Percentiles rank a stretch among this genome's conserved stretches.
Conservation (phyloP, 2,329 filamentous ascomycete species). For the Curvularia eragrostidis region DNA sequence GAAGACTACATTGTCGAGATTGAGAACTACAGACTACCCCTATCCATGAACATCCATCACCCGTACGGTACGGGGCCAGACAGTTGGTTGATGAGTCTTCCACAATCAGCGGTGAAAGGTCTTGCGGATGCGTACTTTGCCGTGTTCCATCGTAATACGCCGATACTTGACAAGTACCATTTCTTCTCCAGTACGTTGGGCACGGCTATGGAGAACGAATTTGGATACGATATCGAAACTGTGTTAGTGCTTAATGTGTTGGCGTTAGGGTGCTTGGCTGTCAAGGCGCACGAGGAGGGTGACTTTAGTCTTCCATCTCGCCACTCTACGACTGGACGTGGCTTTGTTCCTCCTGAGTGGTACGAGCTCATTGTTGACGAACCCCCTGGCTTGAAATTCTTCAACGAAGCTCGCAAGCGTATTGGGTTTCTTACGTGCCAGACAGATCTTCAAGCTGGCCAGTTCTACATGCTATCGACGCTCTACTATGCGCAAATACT, state of each 20-base stretch:
- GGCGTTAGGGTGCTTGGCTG: constrained; percentile 59
- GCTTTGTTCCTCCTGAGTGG: constrained; percentile 44
- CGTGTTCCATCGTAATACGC: constrained; percentile 62
- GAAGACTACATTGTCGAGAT: constrained; percentile 59
- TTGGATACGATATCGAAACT: constrained; percentile 60
- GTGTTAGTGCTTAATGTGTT: constrained; percentile 60
- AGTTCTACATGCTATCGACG: constrained; percentile 61
- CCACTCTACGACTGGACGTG: constrained; percentile 12
- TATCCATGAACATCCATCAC: constrained; percentile 50
- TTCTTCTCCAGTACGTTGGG: constrained; percentile 60
- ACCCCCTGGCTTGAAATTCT: constrained; percentile 58
- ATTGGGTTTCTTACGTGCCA: constrained; percentile 60
- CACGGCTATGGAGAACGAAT: constrained; percentile 57
- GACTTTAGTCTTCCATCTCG: constrained; percentile 54
- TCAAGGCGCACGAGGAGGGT: constrained; percentile 58
- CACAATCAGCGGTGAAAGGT: constrained; percentile 58
- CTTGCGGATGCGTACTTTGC: constrained; percentile 62
- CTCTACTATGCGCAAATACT: constrained; percentile 61
- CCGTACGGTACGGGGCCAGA: constrained; percentile 45
- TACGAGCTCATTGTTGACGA: constrained; percentile 47
- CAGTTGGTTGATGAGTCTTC: constrained; percentile 57
- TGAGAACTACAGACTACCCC: constrained; percentile 55
- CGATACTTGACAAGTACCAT: constrained; percentile 60
- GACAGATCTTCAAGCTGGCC: constrained; percentile 59
- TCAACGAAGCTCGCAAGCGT: constrained; percentile 61